phyloP scores from a whole-genome alignment of 208 protist genomes.

The Crithidia fasciculata region DNA sequence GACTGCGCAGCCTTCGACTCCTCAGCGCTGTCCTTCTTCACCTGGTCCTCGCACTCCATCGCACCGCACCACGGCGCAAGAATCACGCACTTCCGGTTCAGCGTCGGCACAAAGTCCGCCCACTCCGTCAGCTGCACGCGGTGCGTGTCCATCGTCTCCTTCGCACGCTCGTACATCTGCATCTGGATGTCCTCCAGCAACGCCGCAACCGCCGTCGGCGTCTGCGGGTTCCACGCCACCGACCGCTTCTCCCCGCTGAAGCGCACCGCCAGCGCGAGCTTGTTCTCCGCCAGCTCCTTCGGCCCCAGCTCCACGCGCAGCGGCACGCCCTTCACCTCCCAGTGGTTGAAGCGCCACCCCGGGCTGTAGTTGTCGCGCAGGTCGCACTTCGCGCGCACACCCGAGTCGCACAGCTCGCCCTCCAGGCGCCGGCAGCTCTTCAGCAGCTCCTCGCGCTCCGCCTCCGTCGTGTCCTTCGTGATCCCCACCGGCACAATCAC shows the following conservation, averaged over 20 bases:
- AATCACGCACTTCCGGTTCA: slow-evolving; percentile 91
- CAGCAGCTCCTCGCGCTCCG: slow-evolving; percentile 59
- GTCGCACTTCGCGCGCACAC: slow-evolving; percentile 93
- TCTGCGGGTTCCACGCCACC: slow-evolving; percentile 63
- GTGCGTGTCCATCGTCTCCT: slow-evolving; percentile 52
- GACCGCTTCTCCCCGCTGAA: slow-evolving; percentile 70
- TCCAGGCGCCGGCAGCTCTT: slow-evolving; percentile 61
- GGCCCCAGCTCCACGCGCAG: slow-evolving; percentile 98
- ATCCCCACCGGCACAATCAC: slow-evolving; percentile 94
- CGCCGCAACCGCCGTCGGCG: slow-evolving; percentile 18
- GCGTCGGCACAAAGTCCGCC: slow-evolving; percentile 90
- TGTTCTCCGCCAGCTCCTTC: slow-evolving; percentile 91
- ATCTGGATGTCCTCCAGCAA: slow-evolving; percentile 94
- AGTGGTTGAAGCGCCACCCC: slow-evolving; percentile 98
- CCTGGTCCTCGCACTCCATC: slow-evolving; percentile 92
- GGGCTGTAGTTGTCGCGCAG: slow-evolving; percentile 95
- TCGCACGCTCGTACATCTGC: slow-evolving; percentile 81
- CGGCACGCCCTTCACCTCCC: slow-evolving; percentile 97
- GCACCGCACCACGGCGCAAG: slow-evolving; percentile 94
- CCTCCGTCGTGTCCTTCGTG: slow-evolving; percentile 78
- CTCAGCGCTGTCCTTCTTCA: slow-evolving; percentile 95
- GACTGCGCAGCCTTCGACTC: slow-evolving; percentile 72
- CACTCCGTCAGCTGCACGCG: slow-evolving; percentile 78
- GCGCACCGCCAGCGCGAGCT: slow-evolving; percentile 67
- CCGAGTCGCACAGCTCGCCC: slow-evolving; percentile 61